A percentile compares a stretch with the other conserved stretches of the same genome.
phyloP scores from a whole-genome alignment of 257 asterid genomes.

The Salvia rosmarinus region DNA sequence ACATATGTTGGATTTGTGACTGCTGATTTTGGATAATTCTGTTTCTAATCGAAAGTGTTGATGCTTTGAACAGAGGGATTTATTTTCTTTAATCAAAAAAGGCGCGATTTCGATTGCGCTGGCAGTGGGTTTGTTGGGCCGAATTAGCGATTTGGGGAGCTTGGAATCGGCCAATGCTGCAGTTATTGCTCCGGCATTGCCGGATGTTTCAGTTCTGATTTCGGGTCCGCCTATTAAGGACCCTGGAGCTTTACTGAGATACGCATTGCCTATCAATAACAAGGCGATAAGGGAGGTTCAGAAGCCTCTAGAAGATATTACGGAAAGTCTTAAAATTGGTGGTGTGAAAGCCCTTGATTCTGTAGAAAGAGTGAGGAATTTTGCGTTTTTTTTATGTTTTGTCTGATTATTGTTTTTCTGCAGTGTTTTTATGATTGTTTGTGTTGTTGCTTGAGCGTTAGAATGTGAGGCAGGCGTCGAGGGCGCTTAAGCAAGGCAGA shows the following conservation, averaged over 20 bases:
- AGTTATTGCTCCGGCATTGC: slow-evolving; percentile 59
- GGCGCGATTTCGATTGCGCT: slow-evolving; percentile 75
- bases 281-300: slow-evolving; percentile 97
- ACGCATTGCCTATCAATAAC: slow-evolving; percentile 90
- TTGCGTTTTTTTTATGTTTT: slow-evolving; percentile 1
- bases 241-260: slow-evolving; percentile 87
- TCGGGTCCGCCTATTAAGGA: slow-evolving; percentile 98
- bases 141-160: slow-evolving; percentile 55
- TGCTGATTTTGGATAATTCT: background rate
- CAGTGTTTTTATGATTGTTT: slow-evolving; percentile 22
- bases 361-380: slow-evolving; percentile 76
- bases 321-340: slow-evolving; percentile 86
- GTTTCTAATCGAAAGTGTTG: background rate
- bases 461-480: slow-evolving; percentile 89
- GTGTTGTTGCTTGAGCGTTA: slow-evolving; percentile 39
- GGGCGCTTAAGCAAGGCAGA: slow-evolving; percentile 77
- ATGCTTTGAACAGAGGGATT: slow-evolving; percentile 53
- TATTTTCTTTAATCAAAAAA: slow-evolving; percentile 53
- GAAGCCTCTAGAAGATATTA: slow-evolving; percentile 95
- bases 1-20: background rate
- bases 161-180: slow-evolving; percentile 55
- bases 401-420: background rate
- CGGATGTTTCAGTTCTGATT: slow-evolving; percentile 86
- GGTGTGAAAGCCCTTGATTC: slow-evolving; percentile 88
- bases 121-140: slow-evolving; percentile 64